phyloP scores from a whole-genome alignment of 768 basidiomycete genomes.

The Boletus patriciae region DNA sequence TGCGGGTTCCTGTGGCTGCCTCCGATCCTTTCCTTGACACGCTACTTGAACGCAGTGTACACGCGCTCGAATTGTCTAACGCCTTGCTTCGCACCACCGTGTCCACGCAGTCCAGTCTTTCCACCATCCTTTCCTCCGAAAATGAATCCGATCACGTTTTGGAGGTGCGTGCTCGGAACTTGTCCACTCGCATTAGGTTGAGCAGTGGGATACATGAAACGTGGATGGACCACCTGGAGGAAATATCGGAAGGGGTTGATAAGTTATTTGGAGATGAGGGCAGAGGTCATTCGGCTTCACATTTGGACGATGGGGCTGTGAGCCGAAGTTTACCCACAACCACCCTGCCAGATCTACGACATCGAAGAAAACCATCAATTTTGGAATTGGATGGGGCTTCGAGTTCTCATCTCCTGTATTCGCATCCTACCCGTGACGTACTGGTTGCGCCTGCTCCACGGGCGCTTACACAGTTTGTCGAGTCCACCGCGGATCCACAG shows the following conservation, averaged over 20 bases:
- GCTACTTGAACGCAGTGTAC: slow-evolving; percentile 78
- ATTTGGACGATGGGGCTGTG: slow-evolving; percentile 27
- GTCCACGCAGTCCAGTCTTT: slow-evolving; percentile 60
- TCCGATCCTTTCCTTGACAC: slow-evolving; percentile 68
- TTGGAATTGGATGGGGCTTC: slow-evolving; percentile 35
- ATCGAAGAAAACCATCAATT: slow-evolving; percentile 50
- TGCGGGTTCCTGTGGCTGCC: slow-evolving; percentile 26
- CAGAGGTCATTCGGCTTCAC: slow-evolving; percentile 4
- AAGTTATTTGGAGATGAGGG: slow-evolving; percentile 45
- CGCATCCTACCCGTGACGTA: slow-evolving; percentile 49
- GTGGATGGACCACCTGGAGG: slow-evolving; percentile 70
- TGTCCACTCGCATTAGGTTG: slow-evolving; percentile 52
- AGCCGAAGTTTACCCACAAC: slow-evolving; percentile 49
- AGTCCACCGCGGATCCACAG: slow-evolving; percentile 52
- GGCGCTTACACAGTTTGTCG: slow-evolving; percentile 73
- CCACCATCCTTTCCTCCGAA: slow-evolving; percentile 50
- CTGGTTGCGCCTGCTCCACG: slow-evolving; percentile 70
- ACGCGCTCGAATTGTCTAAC: slow-evolving; percentile 86
- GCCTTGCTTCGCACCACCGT: slow-evolving; percentile 74
- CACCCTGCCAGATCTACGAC: slow-evolving; percentile 31
- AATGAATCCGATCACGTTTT: slow-evolving; percentile 44
- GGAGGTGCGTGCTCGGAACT: slow-evolving; percentile 49
- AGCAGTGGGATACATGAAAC: slow-evolving; percentile 46
- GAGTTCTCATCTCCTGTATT: slow-evolving; percentile 47
- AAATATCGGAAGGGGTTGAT: slow-evolving; percentile 64